These are phyloP conservation scores for Porodaedalea pini DNA, from an alignment of 1,284 basidiomycete genomes.

Conservation along the genomic window DNA sequence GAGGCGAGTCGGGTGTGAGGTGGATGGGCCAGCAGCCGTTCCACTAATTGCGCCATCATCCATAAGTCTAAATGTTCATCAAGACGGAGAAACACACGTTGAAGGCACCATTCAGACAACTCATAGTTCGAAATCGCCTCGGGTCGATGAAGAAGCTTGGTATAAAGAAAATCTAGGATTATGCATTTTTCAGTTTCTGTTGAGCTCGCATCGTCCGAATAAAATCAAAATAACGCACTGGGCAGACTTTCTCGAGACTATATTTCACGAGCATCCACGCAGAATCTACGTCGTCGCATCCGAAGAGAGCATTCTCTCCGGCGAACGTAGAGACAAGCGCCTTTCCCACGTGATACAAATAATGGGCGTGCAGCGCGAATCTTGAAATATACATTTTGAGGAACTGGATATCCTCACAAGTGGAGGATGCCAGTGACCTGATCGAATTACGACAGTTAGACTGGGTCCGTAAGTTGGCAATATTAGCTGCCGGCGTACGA, in stretches of 20 bases:
- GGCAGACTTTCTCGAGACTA: slow-evolving; percentile 4
- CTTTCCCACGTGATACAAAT: slow-evolving; percentile 40
- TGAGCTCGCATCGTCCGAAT: too few relatives aligned
- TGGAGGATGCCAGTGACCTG: slow-evolving; percentile 57
- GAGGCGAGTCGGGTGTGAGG: slow-evolving; percentile 38
- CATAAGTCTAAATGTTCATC: background rate
- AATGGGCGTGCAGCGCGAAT: slow-evolving; percentile 58
- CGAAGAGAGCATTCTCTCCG: slow-evolving; percentile 72
- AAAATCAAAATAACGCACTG: slow-evolving; percentile 7
- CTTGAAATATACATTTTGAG: slow-evolving; percentile 57
- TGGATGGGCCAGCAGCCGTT: slow-evolving; percentile 64
- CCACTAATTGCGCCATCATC: slow-evolving; percentile 39
- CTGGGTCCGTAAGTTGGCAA: too few relatives aligned
- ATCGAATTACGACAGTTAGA: background rate
- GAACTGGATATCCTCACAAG: slow-evolving; percentile 46
- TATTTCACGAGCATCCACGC: slow-evolving; percentile 46
- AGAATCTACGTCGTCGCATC: slow-evolving; percentile 43
- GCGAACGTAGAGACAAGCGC: slow-evolving; percentile 77
- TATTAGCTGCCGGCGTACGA: slow-evolving; percentile 51
- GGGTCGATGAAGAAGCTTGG: slow-evolving; percentile 66
- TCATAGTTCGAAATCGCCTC: slow-evolving; percentile 36
- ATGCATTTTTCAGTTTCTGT: slow-evolving; percentile 21
- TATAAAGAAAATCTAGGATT: slow-evolving; percentile 45
- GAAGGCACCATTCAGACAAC: slow-evolving; percentile 53
- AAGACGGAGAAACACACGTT: slow-evolving; percentile 39